Evolutionary conservation across 1,284 basidiomycete species (phyloP).

Genomic region (Puccinia novopanici): DNA sequence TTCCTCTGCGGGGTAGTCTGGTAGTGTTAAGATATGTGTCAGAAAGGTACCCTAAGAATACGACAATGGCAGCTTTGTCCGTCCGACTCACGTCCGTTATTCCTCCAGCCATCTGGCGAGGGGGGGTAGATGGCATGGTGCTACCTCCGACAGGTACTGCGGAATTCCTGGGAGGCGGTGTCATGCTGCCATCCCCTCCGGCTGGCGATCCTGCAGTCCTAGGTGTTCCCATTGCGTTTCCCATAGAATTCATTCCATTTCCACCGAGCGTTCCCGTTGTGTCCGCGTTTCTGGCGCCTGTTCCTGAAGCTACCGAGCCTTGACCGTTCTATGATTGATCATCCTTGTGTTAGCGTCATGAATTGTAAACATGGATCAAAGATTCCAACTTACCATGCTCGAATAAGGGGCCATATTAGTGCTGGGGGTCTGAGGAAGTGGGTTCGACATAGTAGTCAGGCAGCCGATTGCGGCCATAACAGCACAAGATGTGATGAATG

Average conservation of each 20-base stretch:
- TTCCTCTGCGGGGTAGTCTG: not conserved
- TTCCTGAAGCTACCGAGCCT: not conserved
- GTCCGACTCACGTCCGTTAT: not conserved
- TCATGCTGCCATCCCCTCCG: not conserved
- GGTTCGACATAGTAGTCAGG: not conserved
- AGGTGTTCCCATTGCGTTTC: constrained; percentile 3
- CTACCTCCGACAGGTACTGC: not conserved
- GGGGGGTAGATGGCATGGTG: not conserved
- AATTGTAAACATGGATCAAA: no score
- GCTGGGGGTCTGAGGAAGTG: not conserved
- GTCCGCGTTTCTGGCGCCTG: not conserved
- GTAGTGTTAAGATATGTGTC: not conserved
- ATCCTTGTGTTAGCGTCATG: not conserved
- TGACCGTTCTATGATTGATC: constrained; percentile 8
- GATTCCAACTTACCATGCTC: not conserved
- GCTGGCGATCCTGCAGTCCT: not conserved
- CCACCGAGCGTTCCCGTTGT: constrained; percentile 1
- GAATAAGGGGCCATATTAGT: not conserved
- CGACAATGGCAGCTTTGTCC: not conserved
- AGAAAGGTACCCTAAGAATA: not conserved
- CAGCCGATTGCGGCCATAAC: constrained; percentile 4
- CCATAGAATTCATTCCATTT: not conserved
- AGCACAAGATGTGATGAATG: constrained; percentile 6
- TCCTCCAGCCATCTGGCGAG: constrained; percentile 8
- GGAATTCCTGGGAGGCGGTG: not conserved